Percentiles rank a stretch among this genome's conserved stretches.
These are phyloP conservation scores for Pyrus betulifolia DNA, from an alignment of 306 rosid species.

Conservation along the genomic window DNA sequence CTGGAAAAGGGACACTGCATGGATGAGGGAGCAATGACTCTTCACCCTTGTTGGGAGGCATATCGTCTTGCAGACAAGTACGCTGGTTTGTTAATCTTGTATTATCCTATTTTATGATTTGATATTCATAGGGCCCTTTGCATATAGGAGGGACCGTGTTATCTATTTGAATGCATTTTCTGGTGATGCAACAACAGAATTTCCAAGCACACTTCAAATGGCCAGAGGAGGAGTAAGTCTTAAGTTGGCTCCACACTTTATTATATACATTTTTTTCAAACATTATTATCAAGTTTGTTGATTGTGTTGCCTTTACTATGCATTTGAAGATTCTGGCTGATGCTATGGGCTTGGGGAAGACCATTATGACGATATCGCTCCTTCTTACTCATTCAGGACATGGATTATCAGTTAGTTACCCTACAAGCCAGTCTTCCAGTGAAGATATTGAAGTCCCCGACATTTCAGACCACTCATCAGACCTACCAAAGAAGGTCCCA, in stretches of 20 bases:
- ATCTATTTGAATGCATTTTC: slow-evolving; percentile 87
- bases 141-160: slow-evolving; percentile 57
- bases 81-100: slow-evolving; percentile 10
- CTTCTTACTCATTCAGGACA: slow-evolving; percentile 64
- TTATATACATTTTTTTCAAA: not conserved
- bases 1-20: slow-evolving; percentile 67
- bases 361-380: slow-evolving; percentile 90
- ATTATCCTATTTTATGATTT: not conserved
- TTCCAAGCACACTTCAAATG: slow-evolving; percentile 94
- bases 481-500: slow-evolving; percentile 33
- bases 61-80: slow-evolving; percentile 79
- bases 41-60: slow-evolving; percentile 98
- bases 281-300: not conserved
- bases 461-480: not conserved
- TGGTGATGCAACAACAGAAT: slow-evolving; percentile 79
- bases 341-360: slow-evolving; percentile 99
- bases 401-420: slow-evolving; percentile 46
- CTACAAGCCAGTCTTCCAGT: slow-evolving; percentile 20
- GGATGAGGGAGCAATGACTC: slow-evolving; percentile 64
- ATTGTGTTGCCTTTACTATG: slow-evolving; percentile 22
- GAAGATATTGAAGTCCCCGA: slow-evolving; percentile 41
- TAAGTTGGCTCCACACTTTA: slow-evolving; percentile 14
- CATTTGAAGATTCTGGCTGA: slow-evolving; percentile 85
- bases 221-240: slow-evolving; percentile 92
- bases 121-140: slow-evolving; percentile 13